Base-by-base conservation (phyloP, 495 filamentous ascomycete species). In the Rhizodiscina lignyota region DNA sequence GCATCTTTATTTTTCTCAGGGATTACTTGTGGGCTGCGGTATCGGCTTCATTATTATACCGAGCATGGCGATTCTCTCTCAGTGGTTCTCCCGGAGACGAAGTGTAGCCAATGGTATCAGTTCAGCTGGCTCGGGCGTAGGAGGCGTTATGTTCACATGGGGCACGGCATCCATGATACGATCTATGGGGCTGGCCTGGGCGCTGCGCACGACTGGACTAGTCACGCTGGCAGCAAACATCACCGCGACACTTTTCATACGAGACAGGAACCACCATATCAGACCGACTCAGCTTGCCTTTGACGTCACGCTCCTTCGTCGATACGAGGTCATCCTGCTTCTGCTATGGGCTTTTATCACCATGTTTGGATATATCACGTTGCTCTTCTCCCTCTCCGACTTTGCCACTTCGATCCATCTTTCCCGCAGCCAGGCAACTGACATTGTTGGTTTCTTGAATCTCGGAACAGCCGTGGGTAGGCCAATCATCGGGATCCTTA, bases 1-100 rank as follows among this genome's bases (percentile, higher is more conserved):
- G 77, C 77, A 82, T 28, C 64, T 83, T 4, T 45, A 45, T 34
- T 62, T 78, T 4, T 61, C 61, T 1, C 72, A 77, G 39, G 69
- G 66, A 1, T 39, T 75, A 1, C 45, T 75, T 0, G 50, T 64
- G 1, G 71, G 72, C 0, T 40, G 63, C 0, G 58, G 55, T 4
- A 62, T 66, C 41, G 55, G 63, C 0, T 39, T 74, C 8, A 38
- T 72, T 3, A 53, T 60, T 19, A 59, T 63, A 34, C 72, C 73
- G 0, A 52, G 57, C 24, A 44, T 76, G 4, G 64, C 61, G 0
- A 58, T 66, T 0, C 55, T 68, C 2, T 54, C 58, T 10, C 66
- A 72, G 34, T 66, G 62, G 35, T 68, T 79, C 40, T 52, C 60
- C 22, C 51, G 58, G 31, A 62, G 60, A 28, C 55, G 70, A 1